Base-by-base conservation (phyloP, 306 rosid genomes). In the Sicyos baderoa region DNA sequence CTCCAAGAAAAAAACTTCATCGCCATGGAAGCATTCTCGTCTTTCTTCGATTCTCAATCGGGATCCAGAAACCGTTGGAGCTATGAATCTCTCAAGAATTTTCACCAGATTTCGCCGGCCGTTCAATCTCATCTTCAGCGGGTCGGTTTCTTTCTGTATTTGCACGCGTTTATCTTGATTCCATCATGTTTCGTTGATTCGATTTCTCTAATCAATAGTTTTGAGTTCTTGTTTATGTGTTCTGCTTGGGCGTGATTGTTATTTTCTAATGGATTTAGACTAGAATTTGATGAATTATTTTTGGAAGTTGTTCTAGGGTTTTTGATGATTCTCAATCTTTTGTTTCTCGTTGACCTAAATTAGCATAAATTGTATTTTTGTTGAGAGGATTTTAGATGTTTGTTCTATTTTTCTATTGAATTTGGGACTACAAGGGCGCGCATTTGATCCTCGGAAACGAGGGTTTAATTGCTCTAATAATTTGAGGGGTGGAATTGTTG, bases 111-210 rank as follows among this genome's bases (percentile, higher is more conserved):
- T 73, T 87, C 95, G 66, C 95, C 95, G 27, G 3, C 53, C 11
- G 95, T 89, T 60, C 97, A 87, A 74, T 76, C 73, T 73, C 97
- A 89, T 79, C 86, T 92, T 78, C 82, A 82, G 56, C 79, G 60
- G 84, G 97, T 89, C 10, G 4, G 25, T 47, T 71, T 9, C 68
- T 44, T n/a, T n/a, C n/a, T n/a, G n/a, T n/a, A n/a, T n/a, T n/a
- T n/a, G n/a, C n/a, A n/a, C n/a, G 18, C n/a, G 32, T 42, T n/a
- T 9, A 5, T 32, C 1, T 1, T 12, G 53, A 35, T 61, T 61
- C 32, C 65, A 9, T 61, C 1, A 5, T n/a, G 68, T 61, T 61
- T 61, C 18, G 9, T 4, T 0, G 16, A n/a, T 7, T 35, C 49
- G 15, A 9, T 60, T 1, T n/a, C 15, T 61, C 68, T n/a, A 61